These are phyloP conservation scores for Cryoendolithus antarcticus DNA, from an alignment of 2,329 filamentous ascomycete genomes.

Conservation along the genomic window DNA sequence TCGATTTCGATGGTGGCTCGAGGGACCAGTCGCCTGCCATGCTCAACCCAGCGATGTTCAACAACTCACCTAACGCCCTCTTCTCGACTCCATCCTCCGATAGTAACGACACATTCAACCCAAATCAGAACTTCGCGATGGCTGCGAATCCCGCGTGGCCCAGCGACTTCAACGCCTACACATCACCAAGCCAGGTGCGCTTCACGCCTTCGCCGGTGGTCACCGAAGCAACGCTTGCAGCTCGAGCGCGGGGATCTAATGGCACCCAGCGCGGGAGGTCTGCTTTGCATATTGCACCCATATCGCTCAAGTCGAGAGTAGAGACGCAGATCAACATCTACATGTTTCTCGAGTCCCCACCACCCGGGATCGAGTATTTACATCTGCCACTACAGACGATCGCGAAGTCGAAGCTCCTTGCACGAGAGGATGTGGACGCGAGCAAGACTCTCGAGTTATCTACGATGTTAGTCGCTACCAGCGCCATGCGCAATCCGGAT, in stretches of 20 bases:
- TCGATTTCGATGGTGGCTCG: slow-evolving; percentile 15
- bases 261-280: slow-evolving; percentile 13
- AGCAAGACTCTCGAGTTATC: slow-evolving; percentile 68
- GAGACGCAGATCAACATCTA: slow-evolving; percentile 92
- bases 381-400: slow-evolving; percentile 85
- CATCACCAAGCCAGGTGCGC: slow-evolving; percentile 19
- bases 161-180: slow-evolving; percentile 15
- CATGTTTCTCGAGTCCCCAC: slow-evolving; percentile 64
- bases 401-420: slow-evolving; percentile 81
- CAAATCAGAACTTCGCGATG: slow-evolving; percentile 15
- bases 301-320: slow-evolving; percentile 64
- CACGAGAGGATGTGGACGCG: slow-evolving; percentile 56
- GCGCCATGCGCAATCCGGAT: slow-evolving; percentile 67
- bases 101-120: slow-evolving; percentile 21
- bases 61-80: slow-evolving; percentile 20
- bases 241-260: slow-evolving; percentile 3
- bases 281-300: slow-evolving; percentile 24
- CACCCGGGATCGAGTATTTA: slow-evolving; percentile 62
- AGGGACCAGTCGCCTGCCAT: slow-evolving; percentile 19
- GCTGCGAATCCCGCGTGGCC: slow-evolving; percentile 21
- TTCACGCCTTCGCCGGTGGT: slow-evolving; percentile 25
- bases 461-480: slow-evolving; percentile 79
- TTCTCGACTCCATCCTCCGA: slow-evolving; percentile 27
- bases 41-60: slow-evolving; percentile 18
- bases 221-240: slow-evolving; percentile 16